Base-by-base conservation (phyloP, 129 eudicot species). In the Smallanthus sonchifolius region DNA sequence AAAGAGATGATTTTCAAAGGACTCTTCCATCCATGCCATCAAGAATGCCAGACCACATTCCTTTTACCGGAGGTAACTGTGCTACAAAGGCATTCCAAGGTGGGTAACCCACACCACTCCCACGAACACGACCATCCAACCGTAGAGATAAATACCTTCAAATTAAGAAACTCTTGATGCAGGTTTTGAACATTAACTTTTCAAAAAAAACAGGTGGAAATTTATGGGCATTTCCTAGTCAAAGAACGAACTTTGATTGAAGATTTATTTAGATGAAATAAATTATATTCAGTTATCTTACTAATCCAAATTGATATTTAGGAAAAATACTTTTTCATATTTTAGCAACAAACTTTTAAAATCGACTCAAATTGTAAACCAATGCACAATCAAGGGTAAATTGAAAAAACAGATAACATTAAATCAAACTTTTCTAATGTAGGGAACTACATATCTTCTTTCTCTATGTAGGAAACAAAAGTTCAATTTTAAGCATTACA, bases 11-110 rank as follows among this genome's bases (percentile, higher is more conserved):
- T 24, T 61, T 42, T 81, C 61, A 86, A 54, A 76, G 80, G 48
- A 95, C 99, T 86, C 92, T 85, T 73, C 99, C 99, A 70, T 95
- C 99, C 89, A 91, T 84, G 83, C 99, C 99, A 82, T 95, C 99
- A 17, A 95, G 86, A 79, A 95, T 91, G 30, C 99, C 97, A 43
- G 96, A 75, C 99, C 99, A 95, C 43, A 95, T 81, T 55, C 99
- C 99, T 79, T 91, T 91, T 30, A 87, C 91, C 0, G 90, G 99
- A 70, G 98, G 99, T 42, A 95, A 76, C 78, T 95, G 99, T 47
- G 85, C 90, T 48, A 91, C 97, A 79, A 95, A 91, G 19, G 99
- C 99, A 83, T 91, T 94, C 99, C 99, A 94, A 35, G 99, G 91
- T 45, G 99, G 97, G 79, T 84, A 88, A 48, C 99, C 99, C 66